Evolutionary conservation across 2,329 filamentous ascomycete genomes (phyloP), one percentile per base, ranked within the genome.

Genomic region (Calonectria crousiana): DNA sequence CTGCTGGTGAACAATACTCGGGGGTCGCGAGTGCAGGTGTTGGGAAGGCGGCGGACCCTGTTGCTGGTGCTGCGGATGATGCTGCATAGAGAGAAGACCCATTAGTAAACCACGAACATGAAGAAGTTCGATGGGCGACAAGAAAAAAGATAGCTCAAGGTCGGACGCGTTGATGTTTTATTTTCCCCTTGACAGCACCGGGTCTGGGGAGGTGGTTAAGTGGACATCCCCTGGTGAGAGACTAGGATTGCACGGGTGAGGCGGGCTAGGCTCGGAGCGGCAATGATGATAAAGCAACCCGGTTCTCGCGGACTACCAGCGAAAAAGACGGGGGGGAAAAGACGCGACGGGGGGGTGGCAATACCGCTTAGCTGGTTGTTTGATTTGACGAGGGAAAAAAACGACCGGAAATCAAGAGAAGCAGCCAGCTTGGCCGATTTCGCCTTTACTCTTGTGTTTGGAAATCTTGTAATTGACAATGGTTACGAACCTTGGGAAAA

Each of bases 1-100:
- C 80, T 94, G 93, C 84, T 94, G 93, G 80, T 95, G 92, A 81
- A 94, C 92, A 81, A 93, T 90, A 87, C 93, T 93, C 81, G 92
- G 90, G 77, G 93, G 92, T 84, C 94, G 91, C 81, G 92, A 90
- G 84, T 94, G 93, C 79, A 93, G 90, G 83, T 94, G 88, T 82
- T 91, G 90, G 79, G 89, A 85, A 86, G 89, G 88, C 81, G 92
- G 91, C 86, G 93, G 92, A 90, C 93, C 93, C 89, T 94, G 92
- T 86, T 92, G 92, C 84, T 91, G 87, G 85, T 93, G 91, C 88
- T 94, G 92, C 87, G 92, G 90, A 88, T 94, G 93, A 90, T 94
- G 93, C 93, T 95, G 91, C 89, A 91, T 90, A 88, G 87, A 89
- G 86, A 88, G 88, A 85, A 90, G 85, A 86, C 88, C 87, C 87